phyloP scores from a whole-genome alignment of 1,284 basidiomycete species.

The Moesziomyces parantarcticus region DNA sequence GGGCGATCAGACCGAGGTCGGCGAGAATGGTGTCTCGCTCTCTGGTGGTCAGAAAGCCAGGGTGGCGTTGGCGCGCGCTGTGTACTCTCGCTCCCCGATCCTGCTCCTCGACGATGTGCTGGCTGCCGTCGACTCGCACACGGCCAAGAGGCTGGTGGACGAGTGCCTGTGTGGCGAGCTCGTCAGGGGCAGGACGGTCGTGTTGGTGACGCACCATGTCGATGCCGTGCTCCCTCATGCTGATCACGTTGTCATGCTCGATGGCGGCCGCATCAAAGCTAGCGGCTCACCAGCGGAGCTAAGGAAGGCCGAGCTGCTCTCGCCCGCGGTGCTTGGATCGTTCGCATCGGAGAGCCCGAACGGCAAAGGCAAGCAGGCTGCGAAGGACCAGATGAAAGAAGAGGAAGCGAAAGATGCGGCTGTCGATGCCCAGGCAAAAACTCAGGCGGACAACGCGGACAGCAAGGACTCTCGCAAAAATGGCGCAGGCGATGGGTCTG shows the following conservation, averaged over 20 bases:
- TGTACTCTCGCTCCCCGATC: slow-evolving; percentile 56
- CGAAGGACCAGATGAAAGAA: slow-evolving; percentile 22
- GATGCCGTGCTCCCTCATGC: slow-evolving; percentile 39
- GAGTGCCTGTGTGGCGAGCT: slow-evolving; percentile 48
- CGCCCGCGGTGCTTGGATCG: slow-evolving; percentile 57
- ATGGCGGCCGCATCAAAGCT: slow-evolving; percentile 27
- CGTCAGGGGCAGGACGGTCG: slow-evolving; percentile 74
- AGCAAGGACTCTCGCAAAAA: background rate
- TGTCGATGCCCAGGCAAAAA: slow-evolving; percentile 19
- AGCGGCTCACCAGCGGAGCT: slow-evolving; percentile 72
- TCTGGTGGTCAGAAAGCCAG: slow-evolving; percentile 62
- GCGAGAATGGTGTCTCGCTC: slow-evolving; percentile 55
- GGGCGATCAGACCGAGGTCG: slow-evolving; percentile 59
- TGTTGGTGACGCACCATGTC: slow-evolving; percentile 77
- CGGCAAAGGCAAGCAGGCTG: slow-evolving; percentile 44
- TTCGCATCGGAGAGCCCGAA: slow-evolving; percentile 33
- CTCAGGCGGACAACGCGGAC: slow-evolving; percentile 10
- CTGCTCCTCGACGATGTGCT: slow-evolving; percentile 65
- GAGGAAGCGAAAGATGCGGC: slow-evolving; percentile 36
- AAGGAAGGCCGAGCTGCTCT: slow-evolving; percentile 58
- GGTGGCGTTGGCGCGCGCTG: slow-evolving; percentile 57
- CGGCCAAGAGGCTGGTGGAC: slow-evolving; percentile 71
- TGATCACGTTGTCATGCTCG: slow-evolving; percentile 53
- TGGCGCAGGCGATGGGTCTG: slow-evolving; percentile 12
- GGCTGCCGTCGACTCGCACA: slow-evolving; percentile 73